phyloP scores from a whole-genome alignment of 768 basidiomycete species.

The Macrolepiota dolichaula region DNA sequence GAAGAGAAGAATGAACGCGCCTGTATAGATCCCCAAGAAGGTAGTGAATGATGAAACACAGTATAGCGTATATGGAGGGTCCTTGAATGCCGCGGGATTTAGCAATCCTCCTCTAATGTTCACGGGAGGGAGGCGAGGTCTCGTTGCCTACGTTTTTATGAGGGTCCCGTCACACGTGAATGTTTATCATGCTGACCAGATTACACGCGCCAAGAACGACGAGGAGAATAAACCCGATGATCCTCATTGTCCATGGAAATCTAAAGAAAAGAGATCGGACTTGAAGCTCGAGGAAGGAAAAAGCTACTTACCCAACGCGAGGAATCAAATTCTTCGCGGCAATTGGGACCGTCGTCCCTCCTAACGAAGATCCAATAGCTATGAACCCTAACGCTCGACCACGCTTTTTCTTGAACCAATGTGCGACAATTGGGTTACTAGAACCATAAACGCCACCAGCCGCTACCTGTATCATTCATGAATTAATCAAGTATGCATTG shows the following conservation, averaged over 20 bases:
- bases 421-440: conserved; percentile 54
- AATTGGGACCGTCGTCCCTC: conserved; percentile 69
- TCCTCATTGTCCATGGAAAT: conserved; percentile 77
- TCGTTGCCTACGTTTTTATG: conserved; percentile 32
- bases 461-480: conserved; percentile 28
- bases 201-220: conserved; percentile 51
- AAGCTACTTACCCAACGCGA: conserved; percentile 33
- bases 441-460: conserved; percentile 64
- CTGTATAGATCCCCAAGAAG: conserved; percentile 71
- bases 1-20: conserved; percentile 25
- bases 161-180: too few relatives aligned
- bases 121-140: conserved; percentile 52
- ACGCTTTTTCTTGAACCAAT: conserved; percentile 69
- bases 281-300: neutral
- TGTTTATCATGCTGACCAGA: conserved; percentile 28
- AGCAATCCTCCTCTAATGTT: conserved; percentile 57
- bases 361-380: conserved; percentile 64
- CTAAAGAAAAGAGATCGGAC: conserved; percentile 26
- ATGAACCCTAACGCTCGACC: conserved; percentile 60
- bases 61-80: conserved; percentile 52
- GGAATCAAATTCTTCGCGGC: conserved; percentile 52
- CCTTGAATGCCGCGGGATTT: conserved; percentile 50
- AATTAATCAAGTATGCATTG: neutral
- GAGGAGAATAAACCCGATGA: conserved; percentile 62
- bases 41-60: conserved; percentile 38